phyloP scores from a whole-genome alignment of 1,139 yeast species.

The Protomyces inundatus region DNA sequence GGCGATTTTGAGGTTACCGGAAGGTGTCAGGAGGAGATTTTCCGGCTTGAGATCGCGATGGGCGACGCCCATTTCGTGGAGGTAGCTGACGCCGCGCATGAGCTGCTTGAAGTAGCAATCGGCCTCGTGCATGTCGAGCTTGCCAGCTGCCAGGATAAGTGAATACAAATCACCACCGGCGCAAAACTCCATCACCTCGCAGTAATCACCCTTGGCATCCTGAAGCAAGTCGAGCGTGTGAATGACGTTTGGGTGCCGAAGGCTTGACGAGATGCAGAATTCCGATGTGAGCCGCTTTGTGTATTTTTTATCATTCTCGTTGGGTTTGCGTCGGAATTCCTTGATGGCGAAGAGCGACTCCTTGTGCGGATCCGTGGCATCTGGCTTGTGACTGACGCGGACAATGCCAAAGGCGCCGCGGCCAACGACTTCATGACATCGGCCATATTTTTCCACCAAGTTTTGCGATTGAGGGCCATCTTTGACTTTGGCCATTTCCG shows the following conservation, averaged over 20 bases:
- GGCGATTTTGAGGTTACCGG: constrained; percentile 78
- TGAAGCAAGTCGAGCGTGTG: constrained; percentile 79
- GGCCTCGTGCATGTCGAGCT: constrained; percentile 78
- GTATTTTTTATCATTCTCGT: constrained; percentile 56
- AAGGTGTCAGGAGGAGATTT: constrained; percentile 70
- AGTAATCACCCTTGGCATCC: constrained; percentile 87
- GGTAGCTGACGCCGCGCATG: constrained; percentile 82
- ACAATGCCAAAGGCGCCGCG: constrained; percentile 79
- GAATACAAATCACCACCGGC: constrained; percentile 45
- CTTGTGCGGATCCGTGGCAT: constrained; percentile 39
- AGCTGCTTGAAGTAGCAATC: constrained; percentile 93
- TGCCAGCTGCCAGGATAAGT: constrained; percentile 70
- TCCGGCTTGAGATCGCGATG: constrained; percentile 96
- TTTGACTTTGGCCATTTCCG: constrained; percentile 32
- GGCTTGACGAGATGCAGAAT: constrained; percentile 75
- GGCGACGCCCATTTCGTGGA: constrained; percentile 97
- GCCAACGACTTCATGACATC: constrained; percentile 74
- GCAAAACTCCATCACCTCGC: constrained; percentile 55
- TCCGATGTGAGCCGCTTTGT: constrained; percentile 73
- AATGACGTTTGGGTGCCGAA: constrained; percentile 74
- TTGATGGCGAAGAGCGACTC: constrained; percentile 72
- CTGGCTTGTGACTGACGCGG: constrained; percentile 58
- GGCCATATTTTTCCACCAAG: constrained; percentile 67
- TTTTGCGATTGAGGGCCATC: constrained; percentile 40
- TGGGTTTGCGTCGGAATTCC: constrained; percentile 58